phyloP scores from a whole-genome alignment of 2,329 filamentous ascomycete species.

The Penicillium corylophilum region DNA sequence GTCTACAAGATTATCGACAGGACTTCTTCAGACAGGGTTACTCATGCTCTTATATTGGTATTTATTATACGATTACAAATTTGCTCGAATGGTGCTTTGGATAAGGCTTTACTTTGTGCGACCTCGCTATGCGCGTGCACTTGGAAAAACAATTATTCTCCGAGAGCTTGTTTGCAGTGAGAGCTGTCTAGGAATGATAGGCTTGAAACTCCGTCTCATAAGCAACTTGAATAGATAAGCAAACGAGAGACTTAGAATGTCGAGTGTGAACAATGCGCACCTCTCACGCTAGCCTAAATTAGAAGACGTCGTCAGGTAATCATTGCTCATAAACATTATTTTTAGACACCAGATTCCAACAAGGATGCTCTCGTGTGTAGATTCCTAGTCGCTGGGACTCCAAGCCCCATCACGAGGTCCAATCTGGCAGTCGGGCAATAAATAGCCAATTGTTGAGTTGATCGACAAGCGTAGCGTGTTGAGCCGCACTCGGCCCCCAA shows the following conservation, averaged over 20 bases:
- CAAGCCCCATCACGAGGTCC: background rate
- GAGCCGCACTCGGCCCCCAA: background rate
- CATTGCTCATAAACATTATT: too few species aligned
- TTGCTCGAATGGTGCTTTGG: background rate
- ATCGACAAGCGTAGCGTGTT: background rate
- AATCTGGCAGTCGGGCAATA: background rate
- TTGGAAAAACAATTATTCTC: background rate
- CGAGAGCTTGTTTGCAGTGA: background rate
- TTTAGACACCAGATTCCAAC: background rate
- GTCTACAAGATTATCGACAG: conserved; percentile 16
- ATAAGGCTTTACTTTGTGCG: background rate
- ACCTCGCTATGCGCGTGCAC: background rate
- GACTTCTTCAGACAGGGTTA: background rate
- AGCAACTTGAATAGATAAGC: too few species aligned
- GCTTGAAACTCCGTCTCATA: background rate
- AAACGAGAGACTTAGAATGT: too few species aligned
- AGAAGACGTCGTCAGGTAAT: too few species aligned
- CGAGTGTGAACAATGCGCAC: too few species aligned
- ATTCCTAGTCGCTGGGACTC: too few species aligned
- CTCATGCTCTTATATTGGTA: background rate
- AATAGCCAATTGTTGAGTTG: background rate
- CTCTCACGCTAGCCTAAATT: background rate
- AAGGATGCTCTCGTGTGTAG: too few species aligned
- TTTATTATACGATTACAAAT: background rate
- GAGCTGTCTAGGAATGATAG: background rate